Conservation (phyloP, 139 green algal genomes). For the Tetradesmus lagerheimii region DNA sequence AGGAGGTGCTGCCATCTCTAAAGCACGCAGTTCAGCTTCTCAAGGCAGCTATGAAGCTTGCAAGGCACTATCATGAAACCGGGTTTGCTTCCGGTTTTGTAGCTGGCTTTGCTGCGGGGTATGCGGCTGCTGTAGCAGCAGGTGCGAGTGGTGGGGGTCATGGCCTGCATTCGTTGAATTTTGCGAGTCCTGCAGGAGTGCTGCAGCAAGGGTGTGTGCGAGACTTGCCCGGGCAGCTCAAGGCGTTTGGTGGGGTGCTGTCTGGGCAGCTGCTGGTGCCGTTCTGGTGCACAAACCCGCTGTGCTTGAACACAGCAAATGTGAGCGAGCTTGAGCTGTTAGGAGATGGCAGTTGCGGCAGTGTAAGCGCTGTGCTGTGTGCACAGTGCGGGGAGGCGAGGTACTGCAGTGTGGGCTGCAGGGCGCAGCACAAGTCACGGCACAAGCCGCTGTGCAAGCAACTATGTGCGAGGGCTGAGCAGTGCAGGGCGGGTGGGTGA, state of each 20-base stretch:
- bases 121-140: neutral
- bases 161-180: neutral
- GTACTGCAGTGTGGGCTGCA: slow-evolving; percentile 4
- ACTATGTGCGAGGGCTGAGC: neutral
- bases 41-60: slow-evolving; percentile 26
- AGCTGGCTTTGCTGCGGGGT: slow-evolving; percentile 20
- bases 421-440: neutral
- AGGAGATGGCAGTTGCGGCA: neutral
- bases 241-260: neutral
- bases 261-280: neutral
- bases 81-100: neutral
- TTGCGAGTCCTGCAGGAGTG: neutral
- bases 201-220: neutral
- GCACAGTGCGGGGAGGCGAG: neutral
- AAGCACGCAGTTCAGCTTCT: slow-evolving; percentile 19
- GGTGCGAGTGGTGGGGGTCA: neutral
- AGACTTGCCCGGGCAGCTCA: neutral
- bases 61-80: slow-evolving; percentile 7
- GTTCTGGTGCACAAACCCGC: neutral
- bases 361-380: neutral
- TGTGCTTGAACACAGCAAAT: neutral
- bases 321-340: neutral
- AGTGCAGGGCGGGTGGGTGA: neutral
- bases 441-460: slow-evolving; percentile 13
- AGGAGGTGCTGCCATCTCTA: neutral